Conservation (phyloP, 73 alveolate genomes). For the Stentor roeselii region DNA sequence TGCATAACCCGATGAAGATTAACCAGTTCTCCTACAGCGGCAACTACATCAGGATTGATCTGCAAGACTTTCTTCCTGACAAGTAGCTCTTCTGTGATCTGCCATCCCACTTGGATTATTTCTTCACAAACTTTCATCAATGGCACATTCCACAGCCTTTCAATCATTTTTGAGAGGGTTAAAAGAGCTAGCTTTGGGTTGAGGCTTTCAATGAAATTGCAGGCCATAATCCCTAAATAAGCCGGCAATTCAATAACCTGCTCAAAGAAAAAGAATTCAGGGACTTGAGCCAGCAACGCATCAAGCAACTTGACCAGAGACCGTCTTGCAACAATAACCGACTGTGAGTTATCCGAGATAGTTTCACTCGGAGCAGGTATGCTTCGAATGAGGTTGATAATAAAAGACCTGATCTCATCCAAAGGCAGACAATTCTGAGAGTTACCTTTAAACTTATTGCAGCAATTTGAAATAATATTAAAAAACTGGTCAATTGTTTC, state of each 20-base stretch:
- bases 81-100: not conserved
- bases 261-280: not conserved
- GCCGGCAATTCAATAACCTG: not conserved
- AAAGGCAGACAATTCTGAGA: not conserved
- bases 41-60: not conserved
- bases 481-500: not conserved
- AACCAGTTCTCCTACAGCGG: not conserved
- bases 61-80: not conserved
- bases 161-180: not conserved
- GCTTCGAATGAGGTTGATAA: not conserved
- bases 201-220: constrained; percentile 13
- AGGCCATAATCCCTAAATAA: constrained; percentile 3
- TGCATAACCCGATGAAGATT: not conserved
- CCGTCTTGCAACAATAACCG: not conserved
- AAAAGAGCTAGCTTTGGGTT: not conserved
- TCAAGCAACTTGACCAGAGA: not conserved
- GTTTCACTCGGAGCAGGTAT: constrained; percentile 3
- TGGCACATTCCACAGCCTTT: not conserved
- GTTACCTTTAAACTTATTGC: not conserved
- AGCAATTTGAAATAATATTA: not conserved
- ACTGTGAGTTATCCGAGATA: not conserved
- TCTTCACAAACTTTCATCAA: not conserved
- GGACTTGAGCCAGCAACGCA: not conserved
- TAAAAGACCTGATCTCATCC: not conserved
- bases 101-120: not conserved